These are phyloP conservation scores for Colletotrichum salicis DNA, from an alignment of 2,329 filamentous ascomycete genomes.

Conservation along the genomic window DNA sequence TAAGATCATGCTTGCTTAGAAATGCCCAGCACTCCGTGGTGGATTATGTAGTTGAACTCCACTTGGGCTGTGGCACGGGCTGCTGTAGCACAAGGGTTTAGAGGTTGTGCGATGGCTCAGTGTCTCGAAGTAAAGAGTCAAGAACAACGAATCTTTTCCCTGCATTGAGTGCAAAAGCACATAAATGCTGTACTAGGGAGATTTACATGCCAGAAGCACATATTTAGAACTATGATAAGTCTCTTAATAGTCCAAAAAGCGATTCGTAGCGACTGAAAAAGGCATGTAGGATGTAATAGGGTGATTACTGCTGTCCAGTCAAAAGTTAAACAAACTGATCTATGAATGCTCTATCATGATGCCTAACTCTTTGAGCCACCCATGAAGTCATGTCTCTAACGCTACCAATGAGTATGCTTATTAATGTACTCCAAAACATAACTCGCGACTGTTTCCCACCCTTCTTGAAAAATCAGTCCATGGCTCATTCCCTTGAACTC, in stretches of 20 bases:
- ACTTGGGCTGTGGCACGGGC: not conserved
- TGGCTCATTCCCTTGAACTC: slow-evolving; percentile 37
- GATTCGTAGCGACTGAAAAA: no score
- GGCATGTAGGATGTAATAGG: no score
- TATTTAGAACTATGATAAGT: no score
- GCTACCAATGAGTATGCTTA: not conserved
- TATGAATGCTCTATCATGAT: not conserved
- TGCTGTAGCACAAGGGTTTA: no score
- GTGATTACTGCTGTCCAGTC: no score
- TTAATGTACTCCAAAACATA: slow-evolving; percentile 27
- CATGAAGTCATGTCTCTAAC: not conserved
- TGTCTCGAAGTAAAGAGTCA: no score
- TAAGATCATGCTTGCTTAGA: slow-evolving; percentile 26
- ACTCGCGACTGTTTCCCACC: slow-evolving; percentile 35
- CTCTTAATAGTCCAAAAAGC: no score
- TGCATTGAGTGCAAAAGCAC: no score
- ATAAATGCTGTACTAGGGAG: no score
- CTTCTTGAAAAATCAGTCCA: slow-evolving; percentile 38
- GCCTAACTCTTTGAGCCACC: not conserved
- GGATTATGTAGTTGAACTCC: not conserved
- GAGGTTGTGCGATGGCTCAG: no score
- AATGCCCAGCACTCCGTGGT: slow-evolving; percentile 2
- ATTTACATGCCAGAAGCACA: no score
- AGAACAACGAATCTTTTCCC: no score
- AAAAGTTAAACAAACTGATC: not conserved